Conservation (phyloP, 345 rosid genomes). For the Lagerstroemia speciosa region DNA sequence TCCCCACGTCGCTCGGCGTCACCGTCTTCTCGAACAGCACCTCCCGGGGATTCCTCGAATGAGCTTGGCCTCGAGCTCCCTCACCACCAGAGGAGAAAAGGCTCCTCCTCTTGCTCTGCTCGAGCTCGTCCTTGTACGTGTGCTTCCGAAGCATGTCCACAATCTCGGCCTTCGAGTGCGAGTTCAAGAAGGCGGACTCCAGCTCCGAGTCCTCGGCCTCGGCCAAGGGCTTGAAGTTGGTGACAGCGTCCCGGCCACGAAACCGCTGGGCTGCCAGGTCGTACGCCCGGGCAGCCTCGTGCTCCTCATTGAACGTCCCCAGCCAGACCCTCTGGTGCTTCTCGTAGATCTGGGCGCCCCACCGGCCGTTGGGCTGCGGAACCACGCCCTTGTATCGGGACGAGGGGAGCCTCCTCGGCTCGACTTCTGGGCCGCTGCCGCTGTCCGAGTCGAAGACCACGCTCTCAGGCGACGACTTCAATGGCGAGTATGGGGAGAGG, state of each 20-base stretch:
- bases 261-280: conserved; percentile 76
- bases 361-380: conserved; percentile 93
- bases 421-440: conserved; percentile 56
- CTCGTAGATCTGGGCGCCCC: conserved; percentile 99
- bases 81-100: conserved; percentile 25
- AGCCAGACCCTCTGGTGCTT: conserved; percentile 93
- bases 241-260: conserved; percentile 80
- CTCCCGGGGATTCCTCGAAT: conserved; percentile 13
- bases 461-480: conserved; percentile 38
- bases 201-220: conserved; percentile 26
- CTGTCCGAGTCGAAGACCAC: conserved; percentile 49
- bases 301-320: conserved; percentile 75
- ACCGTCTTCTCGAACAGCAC: conserved; percentile 43
- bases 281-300: conserved; percentile 77
- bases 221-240: conserved; percentile 42
- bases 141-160: conserved; percentile 91
- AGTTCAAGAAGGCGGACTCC: conserved; percentile 44
- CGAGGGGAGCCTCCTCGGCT: conserved; percentile 74
- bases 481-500: background rate
- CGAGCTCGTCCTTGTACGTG: conserved; percentile 62
- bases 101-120: conserved; percentile 52
- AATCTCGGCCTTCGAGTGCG: conserved; percentile 77
- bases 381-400: conserved; percentile 93
- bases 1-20: conserved; percentile 60
- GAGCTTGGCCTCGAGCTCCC: background rate